Percentiles rank a stretch among this genome's conserved stretches.
Conservation (phyloP, 352 stramenopile genomes). For the Phytophthora rubi region DNA sequence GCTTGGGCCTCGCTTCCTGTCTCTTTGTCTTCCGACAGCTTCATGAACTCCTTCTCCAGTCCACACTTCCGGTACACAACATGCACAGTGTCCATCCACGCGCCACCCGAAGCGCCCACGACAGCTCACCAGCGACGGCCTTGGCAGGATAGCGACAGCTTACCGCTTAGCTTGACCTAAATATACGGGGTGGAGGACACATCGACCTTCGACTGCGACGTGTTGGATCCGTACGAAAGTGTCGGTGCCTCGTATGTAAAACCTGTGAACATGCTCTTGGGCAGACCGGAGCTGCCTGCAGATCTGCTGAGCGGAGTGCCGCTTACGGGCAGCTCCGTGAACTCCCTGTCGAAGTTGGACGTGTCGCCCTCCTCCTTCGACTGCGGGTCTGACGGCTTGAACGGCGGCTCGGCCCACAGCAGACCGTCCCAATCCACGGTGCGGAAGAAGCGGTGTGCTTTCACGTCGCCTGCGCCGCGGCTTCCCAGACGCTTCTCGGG, state of each 20-base stretch:
- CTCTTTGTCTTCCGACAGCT: slow-evolving; percentile 10
- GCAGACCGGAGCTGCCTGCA: slow-evolving; percentile 57
- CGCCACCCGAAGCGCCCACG: slow-evolving; percentile 8
- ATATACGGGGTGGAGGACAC: slow-evolving; percentile 87
- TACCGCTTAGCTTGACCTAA: slow-evolving; percentile 50
- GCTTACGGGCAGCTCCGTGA: slow-evolving; percentile 87
- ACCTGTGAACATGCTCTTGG: slow-evolving; percentile 86
- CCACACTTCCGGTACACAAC: slow-evolving; percentile 20
- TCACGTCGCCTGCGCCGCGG: slow-evolving; percentile 79
- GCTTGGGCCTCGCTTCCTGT: slow-evolving; percentile 13
- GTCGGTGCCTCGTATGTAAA: slow-evolving; percentile 89
- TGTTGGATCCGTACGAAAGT: slow-evolving; percentile 87
- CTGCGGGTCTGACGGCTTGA: slow-evolving; percentile 85
- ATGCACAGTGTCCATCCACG: slow-evolving; percentile 17
- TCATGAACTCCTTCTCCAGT: slow-evolving; percentile 8
- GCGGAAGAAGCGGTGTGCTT: slow-evolving; percentile 88
- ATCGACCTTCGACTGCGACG: slow-evolving; percentile 88
- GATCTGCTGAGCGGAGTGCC: slow-evolving; percentile 83
- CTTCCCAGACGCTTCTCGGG: slow-evolving; percentile 86
- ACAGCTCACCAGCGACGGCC: slow-evolving; percentile 9
- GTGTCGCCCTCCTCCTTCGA: slow-evolving; percentile 88
- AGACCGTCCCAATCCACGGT: slow-evolving; percentile 88
- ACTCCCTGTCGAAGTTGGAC: slow-evolving; percentile 92
- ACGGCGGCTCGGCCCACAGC: slow-evolving; percentile 85
- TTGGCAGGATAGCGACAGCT: slow-evolving; percentile 22